Evolutionary conservation across 352 stramenopile species (phyloP), one percentile per base, ranked within the genome.

Genomic region (Pythium utonaiense): DNA sequence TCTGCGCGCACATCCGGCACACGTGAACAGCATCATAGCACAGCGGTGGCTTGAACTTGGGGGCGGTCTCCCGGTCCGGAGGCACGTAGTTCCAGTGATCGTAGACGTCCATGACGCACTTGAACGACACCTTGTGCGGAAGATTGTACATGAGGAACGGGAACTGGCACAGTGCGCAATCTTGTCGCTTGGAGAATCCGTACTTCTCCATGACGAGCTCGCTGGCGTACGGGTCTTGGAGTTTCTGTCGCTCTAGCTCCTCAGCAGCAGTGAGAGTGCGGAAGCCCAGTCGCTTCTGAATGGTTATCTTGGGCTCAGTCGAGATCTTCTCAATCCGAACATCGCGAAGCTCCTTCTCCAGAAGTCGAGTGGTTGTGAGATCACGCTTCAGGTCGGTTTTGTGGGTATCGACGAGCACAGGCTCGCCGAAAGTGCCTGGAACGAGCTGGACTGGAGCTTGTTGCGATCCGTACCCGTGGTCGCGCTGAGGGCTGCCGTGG

Each of bases 41-140:
- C 22, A 86, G 60, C 16, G 82, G 82, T 3, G 82, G 53, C 5
- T 69, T 69, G 73, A 88, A 91, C 17, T 83, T 84, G 62, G 75
- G 65, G 9, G 69, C 67, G 9, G 69, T 50, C 21, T 70, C 66
- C 1, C 67, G 64, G 52, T 89, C 75, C 16, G 72, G 76, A 10
- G 82, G 72, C 3, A 64, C 59, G 59, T 84, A 89, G 7, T 67
- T 45, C 82, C 82, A 91, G 49, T 71, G 55, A 6, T 73, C 67
- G 38, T 91, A 77, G 27, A 91, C 70, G 47, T 89, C 82, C 76
- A 91, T 83, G 67, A 91, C 75, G 62, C 82, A 87, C 54, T 83
- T 81, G 66, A 89, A 91, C 40, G 77, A 87, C 57, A 91, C 80
- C n/a, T 72, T 71, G 41, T 86, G 71, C 34, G 82, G 79, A 52